phyloP scores from a whole-genome alignment of 768 basidiomycete genomes.

The Lyophyllum decastes region DNA sequence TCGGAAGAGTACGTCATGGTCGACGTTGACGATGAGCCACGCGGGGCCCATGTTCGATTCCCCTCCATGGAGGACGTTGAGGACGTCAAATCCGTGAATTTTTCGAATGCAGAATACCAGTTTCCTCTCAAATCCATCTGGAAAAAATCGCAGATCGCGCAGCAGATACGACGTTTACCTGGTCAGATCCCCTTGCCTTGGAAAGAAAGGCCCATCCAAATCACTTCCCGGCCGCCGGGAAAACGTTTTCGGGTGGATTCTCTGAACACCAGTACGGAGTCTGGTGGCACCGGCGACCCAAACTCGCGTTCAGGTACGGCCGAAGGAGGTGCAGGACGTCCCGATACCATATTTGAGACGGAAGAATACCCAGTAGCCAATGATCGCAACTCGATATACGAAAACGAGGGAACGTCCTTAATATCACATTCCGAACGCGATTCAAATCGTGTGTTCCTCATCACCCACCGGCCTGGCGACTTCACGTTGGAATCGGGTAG shows the following conservation, averaged over 20 bases:
- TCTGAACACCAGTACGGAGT: slow-evolving; percentile 15
- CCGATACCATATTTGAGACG: slow-evolving; percentile 18
- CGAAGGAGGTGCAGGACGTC: slow-evolving; percentile 4
- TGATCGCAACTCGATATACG: not conserved
- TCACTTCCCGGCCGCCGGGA: slow-evolving; percentile 11
- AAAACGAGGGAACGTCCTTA: slow-evolving; percentile 15
- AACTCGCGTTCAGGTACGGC: slow-evolving; percentile 1
- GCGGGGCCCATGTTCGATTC: not conserved
- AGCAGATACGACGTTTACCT: slow-evolving; percentile 15
- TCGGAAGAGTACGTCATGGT: slow-evolving; percentile 12
- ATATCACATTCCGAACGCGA: slow-evolving; percentile 11
- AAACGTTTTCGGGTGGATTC: slow-evolving; percentile 20
- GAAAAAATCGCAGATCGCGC: slow-evolving; percentile 16
- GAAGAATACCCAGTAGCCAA: slow-evolving; percentile 11
- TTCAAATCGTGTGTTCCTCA: slow-evolving; percentile 19
- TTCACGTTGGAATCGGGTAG: slow-evolving; percentile 20
- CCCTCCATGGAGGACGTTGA: not conserved
- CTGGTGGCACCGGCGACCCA: slow-evolving; percentile 1
- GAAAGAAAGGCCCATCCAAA: slow-evolving; percentile 13
- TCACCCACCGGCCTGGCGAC: slow-evolving; percentile 11
- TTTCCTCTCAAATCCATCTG: slow-evolving; percentile 7
- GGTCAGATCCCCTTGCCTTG: slow-evolving; percentile 16
- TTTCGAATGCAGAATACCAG: not conserved
- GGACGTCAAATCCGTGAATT: not conserved
- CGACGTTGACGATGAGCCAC: not conserved